Evolutionary conservation across 2,329 filamentous ascomycete species (phyloP).

Genomic region (Lasiodiplodia citricola): DNA sequence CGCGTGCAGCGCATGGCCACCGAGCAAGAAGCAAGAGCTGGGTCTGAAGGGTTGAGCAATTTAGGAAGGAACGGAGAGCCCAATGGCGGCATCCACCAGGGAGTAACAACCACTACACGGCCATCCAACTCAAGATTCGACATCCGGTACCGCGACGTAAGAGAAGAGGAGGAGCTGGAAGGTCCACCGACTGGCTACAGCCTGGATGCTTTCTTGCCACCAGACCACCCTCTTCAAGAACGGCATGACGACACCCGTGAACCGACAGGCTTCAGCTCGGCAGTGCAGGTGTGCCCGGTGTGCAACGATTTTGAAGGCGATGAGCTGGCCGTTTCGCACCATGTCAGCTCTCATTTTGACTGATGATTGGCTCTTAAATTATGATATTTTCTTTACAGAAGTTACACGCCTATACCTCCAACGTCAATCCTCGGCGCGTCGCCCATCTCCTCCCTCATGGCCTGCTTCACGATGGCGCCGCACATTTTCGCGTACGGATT

Average conservation of each 20-base stretch:
- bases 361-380: conserved; percentile 21
- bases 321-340: conserved; percentile 69
- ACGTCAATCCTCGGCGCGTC: conserved; percentile 6
- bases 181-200: conserved; percentile 20
- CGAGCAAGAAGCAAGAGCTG: conserved; percentile 34
- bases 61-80: conserved; percentile 38
- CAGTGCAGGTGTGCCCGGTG: conserved; percentile 62
- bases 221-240: conserved; percentile 23
- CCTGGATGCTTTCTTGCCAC: conserved; percentile 20
- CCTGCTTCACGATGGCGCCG: conserved; percentile 65
- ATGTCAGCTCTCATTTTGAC: conserved; percentile 66
- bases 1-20: conserved; percentile 69
- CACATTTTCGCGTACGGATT: conserved; percentile 69
- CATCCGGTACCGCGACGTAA: conserved; percentile 26
- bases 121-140: conserved; percentile 14
- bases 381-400: not conserved
- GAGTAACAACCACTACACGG: not conserved
- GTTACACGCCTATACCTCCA: conserved; percentile 17
- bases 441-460: conserved; percentile 60
- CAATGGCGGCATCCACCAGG: not conserved
- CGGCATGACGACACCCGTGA: conserved; percentile 32
- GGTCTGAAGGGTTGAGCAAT: conserved; percentile 31
- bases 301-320: conserved; percentile 72
- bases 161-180: conserved; percentile 24
- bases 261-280: conserved; percentile 33